A percentile compares a stretch with the other conserved stretches of the same genome.
Evolutionary conservation across 257 asterid genomes (phyloP).

Genomic region (Capsicum chinense): DNA sequence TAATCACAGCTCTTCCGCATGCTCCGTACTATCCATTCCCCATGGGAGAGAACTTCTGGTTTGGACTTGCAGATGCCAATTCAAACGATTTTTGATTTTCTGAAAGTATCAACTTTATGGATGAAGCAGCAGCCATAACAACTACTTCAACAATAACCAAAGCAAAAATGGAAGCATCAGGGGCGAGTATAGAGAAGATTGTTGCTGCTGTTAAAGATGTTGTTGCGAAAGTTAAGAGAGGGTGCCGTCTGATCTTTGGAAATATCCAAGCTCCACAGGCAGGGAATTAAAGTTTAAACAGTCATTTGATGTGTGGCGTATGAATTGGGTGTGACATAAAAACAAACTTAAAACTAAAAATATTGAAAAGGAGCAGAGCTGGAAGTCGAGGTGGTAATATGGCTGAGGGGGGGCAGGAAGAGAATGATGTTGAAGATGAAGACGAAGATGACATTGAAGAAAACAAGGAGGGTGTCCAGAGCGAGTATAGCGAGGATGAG

Average conservation of each 20-base stretch:
- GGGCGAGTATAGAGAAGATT: slow-evolving; percentile 58
- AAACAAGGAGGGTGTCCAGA: slow-evolving; percentile 67
- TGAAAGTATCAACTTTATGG: slow-evolving; percentile 66
- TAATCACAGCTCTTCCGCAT: slow-evolving; percentile 71
- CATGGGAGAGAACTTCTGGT: slow-evolving; percentile 92
- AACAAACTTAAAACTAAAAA: slow-evolving; percentile 57
- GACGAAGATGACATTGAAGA: slow-evolving; percentile 68
- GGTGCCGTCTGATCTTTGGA: slow-evolving; percentile 71
- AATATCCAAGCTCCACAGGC: slow-evolving; percentile 70
- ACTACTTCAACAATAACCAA: slow-evolving; percentile 68
- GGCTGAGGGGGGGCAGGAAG: slow-evolving; percentile 42
- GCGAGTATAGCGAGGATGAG: slow-evolving; percentile 89
- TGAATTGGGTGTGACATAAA: slow-evolving; percentile 81
- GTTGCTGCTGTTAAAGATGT: slow-evolving; percentile 68
- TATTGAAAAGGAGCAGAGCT: slow-evolving; percentile 66
- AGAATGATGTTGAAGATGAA: slow-evolving; percentile 58
- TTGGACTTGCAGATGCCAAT: slow-evolving; percentile 74
- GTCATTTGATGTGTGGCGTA: slow-evolving; percentile 74
- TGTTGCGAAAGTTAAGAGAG: slow-evolving; percentile 64
- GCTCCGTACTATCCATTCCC: slow-evolving; percentile 76
- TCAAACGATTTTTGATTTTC: slow-evolving; percentile 78
- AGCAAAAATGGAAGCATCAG: slow-evolving; percentile 68
- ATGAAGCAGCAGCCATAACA: slow-evolving; percentile 64
- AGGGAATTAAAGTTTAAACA: slow-evolving; percentile 72
- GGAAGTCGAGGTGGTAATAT: slow-evolving; percentile 54